phyloP scores from a whole-genome alignment of 2,329 filamentous ascomycete genomes.

The Clonostachys chloroleuca region DNA sequence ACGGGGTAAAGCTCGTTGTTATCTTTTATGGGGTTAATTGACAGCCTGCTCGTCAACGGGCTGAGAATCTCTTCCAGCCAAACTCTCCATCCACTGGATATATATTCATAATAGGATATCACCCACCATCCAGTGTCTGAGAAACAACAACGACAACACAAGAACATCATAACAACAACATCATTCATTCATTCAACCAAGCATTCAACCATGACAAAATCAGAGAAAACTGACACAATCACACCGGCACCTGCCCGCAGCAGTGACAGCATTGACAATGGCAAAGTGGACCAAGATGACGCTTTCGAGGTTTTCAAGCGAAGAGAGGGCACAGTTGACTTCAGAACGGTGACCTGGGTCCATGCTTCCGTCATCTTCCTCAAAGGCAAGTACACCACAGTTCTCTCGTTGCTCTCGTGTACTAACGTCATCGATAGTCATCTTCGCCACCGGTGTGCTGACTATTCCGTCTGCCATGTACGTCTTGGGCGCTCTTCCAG shows the following conservation, averaged over 20 bases:
- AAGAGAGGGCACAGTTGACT: constrained; percentile 34
- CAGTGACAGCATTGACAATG: constrained; percentile 1
- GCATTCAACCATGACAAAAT: background rate
- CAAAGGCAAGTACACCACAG: constrained; percentile 21
- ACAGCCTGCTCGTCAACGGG: too few relatives aligned
- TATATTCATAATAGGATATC: background rate
- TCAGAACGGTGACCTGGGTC: constrained; percentile 41
- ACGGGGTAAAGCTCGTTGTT: too few relatives aligned
- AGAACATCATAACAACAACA: background rate
- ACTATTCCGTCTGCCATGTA: constrained; percentile 36
- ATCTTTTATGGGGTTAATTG: too few relatives aligned
- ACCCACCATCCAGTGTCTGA: background rate
- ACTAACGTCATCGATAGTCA: constrained; percentile 16
- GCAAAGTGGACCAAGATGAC: constrained; percentile 11
- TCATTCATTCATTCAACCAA: background rate
- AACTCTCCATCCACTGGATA: too few relatives aligned
- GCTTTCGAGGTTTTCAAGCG: constrained; percentile 38
- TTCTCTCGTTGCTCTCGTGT: background rate
- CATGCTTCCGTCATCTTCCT: constrained; percentile 42
- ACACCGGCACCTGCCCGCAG: constrained; percentile 2
- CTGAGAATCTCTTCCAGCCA: too few relatives aligned
- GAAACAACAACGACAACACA: background rate
- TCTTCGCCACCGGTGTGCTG: constrained; percentile 36
- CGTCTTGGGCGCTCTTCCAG: constrained; percentile 33
- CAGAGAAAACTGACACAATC: constrained; percentile 1